phyloP scores from a whole-genome alignment of 495 filamentous ascomycete genomes.

The Platismatia glauca region DNA sequence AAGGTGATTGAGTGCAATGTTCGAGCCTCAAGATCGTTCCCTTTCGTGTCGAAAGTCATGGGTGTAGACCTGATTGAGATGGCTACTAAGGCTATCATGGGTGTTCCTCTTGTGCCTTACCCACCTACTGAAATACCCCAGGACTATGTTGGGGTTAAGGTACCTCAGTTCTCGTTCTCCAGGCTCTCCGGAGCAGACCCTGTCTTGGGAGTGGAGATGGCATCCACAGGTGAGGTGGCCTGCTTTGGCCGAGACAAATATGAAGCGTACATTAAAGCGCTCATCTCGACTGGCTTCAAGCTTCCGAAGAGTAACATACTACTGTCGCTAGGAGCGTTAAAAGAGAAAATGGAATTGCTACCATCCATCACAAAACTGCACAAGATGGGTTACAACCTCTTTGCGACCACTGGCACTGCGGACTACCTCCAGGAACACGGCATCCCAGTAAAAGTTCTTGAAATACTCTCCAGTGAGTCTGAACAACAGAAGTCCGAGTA shows the following conservation, averaged over 20 bases:
- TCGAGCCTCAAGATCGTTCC: conserved; percentile 89
- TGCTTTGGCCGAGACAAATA: conserved; percentile 94
- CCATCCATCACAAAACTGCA: conserved; percentile 84
- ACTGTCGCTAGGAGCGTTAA: conserved; percentile 91
- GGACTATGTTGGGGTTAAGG: conserved; percentile 91
- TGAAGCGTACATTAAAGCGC: conserved; percentile 92
- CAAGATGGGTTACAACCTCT: conserved; percentile 84
- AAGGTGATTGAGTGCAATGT: conserved; percentile 99
- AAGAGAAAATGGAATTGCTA: conserved; percentile 95
- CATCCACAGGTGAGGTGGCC: conserved; percentile 95
- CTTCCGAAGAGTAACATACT: conserved; percentile 93
- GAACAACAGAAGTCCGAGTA: conserved; percentile 90
- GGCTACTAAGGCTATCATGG: conserved; percentile 96
- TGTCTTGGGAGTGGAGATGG: conserved; percentile 97
- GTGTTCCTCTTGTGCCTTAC: conserved; percentile 70
- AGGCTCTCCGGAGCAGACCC: conserved; percentile 92
- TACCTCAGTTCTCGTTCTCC: conserved; percentile 98
- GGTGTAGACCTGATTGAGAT: conserved; percentile 96
- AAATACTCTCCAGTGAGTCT: conserved; percentile 61
- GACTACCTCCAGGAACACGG: conserved; percentile 91
- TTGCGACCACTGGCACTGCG: conserved; percentile 89
- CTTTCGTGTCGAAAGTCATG: conserved; percentile 98
- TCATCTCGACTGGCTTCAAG: conserved; percentile 92
- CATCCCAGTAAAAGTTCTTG: conserved; percentile 82
- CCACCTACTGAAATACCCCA: conserved; percentile 64